Evolutionary conservation across 2,329 filamentous ascomycete genomes (phyloP), one percentile per base, ranked within the genome.

Genomic region (Stylonectria norvegica): DNA sequence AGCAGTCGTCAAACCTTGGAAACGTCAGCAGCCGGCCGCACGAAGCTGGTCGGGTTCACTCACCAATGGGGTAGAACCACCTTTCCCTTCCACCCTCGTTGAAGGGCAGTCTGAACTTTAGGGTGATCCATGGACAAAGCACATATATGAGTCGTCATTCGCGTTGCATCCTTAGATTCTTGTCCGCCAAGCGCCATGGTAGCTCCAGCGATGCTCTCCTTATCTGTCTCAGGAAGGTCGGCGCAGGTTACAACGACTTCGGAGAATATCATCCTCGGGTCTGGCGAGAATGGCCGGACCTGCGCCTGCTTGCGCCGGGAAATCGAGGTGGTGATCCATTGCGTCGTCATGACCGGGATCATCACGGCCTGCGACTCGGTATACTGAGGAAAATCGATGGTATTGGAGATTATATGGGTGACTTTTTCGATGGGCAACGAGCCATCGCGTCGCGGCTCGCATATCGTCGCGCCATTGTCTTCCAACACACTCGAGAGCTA

Each of bases 31-130:
- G 14, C 5, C 5, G 15, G 9, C 14, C 28, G 14, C 9, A 7
- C 33, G 31, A 22, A 25, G 40, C 45, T 8, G 30, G 3, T 14
- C n/a, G n/a, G 10, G 34, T 3, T 5, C 6, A 49, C 72, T 57
- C 68, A 89, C 88, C 93, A 97, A 60, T 97, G 93, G 25, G 93
- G 93, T 37, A 98, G 72, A 14, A 98, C 87, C 43, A 96, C 85
- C 64, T 89, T 90, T 63, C 81, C 81, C 39, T 80, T 81, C 38
- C 87, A 71, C 2, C 76, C 76, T 63, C 83, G 94, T 7, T 75
- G 69, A 30, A 71, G 50, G 1, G 83, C 85, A 38, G 79, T 61
- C 45, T 75, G 59, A 47, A 84, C 86, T 61, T 89, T 89, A 3
- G 81, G 77, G 40, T 90, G 79, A 22, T 90, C 83, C 61, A 85